These are phyloP conservation scores for Paramecium primaurelia DNA, from an alignment of 73 alveolate genomes.

Conservation along the genomic window DNA sequence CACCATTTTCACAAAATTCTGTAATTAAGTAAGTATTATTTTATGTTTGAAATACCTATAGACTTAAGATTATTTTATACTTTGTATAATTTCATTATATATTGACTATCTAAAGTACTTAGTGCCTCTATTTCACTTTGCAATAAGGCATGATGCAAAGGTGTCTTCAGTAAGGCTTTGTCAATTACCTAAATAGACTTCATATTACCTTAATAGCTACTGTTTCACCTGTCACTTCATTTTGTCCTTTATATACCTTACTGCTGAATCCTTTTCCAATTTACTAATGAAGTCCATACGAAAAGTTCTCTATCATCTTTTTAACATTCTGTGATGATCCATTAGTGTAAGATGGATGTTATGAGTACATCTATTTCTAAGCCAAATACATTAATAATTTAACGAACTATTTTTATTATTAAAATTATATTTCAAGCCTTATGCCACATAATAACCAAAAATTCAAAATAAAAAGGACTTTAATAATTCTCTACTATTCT, in stretches of 20 bases:
- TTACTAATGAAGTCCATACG: slow-evolving; percentile 36
- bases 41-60: slow-evolving; percentile 48
- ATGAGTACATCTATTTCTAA: slow-evolving; percentile 15
- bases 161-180: slow-evolving; percentile 26
- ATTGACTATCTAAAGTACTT: neutral
- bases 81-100: slow-evolving; percentile 24
- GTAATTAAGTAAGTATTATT: slow-evolving; percentile 59
- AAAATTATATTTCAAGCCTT: neutral
- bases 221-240: slow-evolving; percentile 60
- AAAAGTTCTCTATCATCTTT: slow-evolving; percentile 56
- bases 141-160: slow-evolving; percentile 40
- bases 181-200: slow-evolving; percentile 51
- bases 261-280: slow-evolving; percentile 60
- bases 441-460: neutral
- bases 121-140: slow-evolving; percentile 35
- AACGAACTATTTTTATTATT: slow-evolving; percentile 32
- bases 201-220: slow-evolving; percentile 57
- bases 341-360: slow-evolving; percentile 12
- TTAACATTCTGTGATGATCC: neutral
- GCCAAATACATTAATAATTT: slow-evolving; percentile 22
- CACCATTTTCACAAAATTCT: slow-evolving; percentile 63
- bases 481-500: neutral
- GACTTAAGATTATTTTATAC: neutral
- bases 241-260: slow-evolving; percentile 57
- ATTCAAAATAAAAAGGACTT: neutral